Evolutionary conservation across 176 grass and related monocot genomes (phyloP), one percentile per base, ranked within the genome.

Genomic region (Ensete glaucum): DNA sequence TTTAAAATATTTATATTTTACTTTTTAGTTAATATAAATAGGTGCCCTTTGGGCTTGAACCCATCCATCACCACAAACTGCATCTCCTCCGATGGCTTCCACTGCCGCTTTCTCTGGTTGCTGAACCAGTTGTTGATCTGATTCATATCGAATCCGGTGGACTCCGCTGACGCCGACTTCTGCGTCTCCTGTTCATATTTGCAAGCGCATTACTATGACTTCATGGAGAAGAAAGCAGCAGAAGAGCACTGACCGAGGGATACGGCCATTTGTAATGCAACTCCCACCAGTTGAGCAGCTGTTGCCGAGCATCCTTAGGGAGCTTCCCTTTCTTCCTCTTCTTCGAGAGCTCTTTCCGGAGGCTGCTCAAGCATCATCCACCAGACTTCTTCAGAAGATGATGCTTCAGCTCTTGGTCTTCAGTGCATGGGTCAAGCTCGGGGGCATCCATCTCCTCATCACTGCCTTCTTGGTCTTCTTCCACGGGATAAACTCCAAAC

Each of bases 61-160:
- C 83, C 85, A 12, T 96, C 93, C 85, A 96, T 92, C 87, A 96
- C 92, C 24, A 90, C 83, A 63, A 92, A 90, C 67, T 96, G 93
- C 90, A 96, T 92, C 51, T 96, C 93, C 17, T 92, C 93, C 0
- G 90, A 90, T 0, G 89, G 93, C 57, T 96, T 96, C 93, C 93
- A 96, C 74, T 96, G 93, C n/a, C 93, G 89, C 66, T 96, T 96
- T 79, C 93, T 78, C 75, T 96, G 93, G 85, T 96, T 96, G 79
- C 92, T 96, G 81, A 92, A 96, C 93, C 93, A 96, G 77, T 96
- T 96, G 79, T 96, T 92, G 80, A 96, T 96, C 85, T 96, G 93
- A 81, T 96, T 96, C 85, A 90, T 79, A 54, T 96, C 93, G 6
- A 96, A 89, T 0, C 93, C 93, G 0, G 93, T 96, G 0, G 93